phyloP scores from a whole-genome alignment of 768 basidiomycete genomes.

The Saitozyma sp. region DNA sequence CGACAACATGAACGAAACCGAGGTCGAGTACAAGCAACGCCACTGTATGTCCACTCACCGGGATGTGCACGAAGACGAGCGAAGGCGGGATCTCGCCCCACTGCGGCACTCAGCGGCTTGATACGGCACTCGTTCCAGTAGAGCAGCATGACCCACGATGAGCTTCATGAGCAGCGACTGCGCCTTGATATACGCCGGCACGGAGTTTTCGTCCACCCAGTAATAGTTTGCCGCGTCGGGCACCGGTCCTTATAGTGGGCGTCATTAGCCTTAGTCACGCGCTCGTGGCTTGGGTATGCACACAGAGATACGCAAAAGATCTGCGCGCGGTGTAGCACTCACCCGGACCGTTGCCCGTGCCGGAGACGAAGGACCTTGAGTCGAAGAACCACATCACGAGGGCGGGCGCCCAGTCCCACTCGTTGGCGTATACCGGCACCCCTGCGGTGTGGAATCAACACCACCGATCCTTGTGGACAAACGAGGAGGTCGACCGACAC shows the following conservation, averaged over 20 bases:
- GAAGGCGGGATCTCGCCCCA: slow-evolving; percentile 54
- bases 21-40: not conserved
- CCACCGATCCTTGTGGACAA: too few relatives aligned
- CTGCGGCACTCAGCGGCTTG: slow-evolving; percentile 36
- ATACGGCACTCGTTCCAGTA: slow-evolving; percentile 57
- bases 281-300: too few relatives aligned
- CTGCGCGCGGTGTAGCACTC: not conserved
- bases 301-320: too few relatives aligned
- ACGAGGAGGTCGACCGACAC: too few relatives aligned
- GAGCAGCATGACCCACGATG: slow-evolving; percentile 61
- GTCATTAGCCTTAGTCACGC: too few relatives aligned
- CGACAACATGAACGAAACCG: slow-evolving; percentile 54
- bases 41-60: slow-evolving; percentile 34
- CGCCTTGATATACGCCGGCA: slow-evolving; percentile 70
- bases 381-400: slow-evolving; percentile 77
- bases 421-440: slow-evolving; percentile 62
- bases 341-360: slow-evolving; percentile 33
- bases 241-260: not conserved
- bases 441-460: slow-evolving; percentile 49
- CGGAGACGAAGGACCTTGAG: slow-evolving; percentile 56
- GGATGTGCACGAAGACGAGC: slow-evolving; percentile 73
- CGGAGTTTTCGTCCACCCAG: slow-evolving; percentile 56
- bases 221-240: slow-evolving; percentile 57
- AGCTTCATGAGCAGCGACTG: slow-evolving; percentile 66
- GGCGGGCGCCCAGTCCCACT: slow-evolving; percentile 54